Percentiles rank a stretch among this genome's conserved stretches.
Conservation (phyloP, 331 rosid genomes). For the Pyrus hybrid region DNA sequence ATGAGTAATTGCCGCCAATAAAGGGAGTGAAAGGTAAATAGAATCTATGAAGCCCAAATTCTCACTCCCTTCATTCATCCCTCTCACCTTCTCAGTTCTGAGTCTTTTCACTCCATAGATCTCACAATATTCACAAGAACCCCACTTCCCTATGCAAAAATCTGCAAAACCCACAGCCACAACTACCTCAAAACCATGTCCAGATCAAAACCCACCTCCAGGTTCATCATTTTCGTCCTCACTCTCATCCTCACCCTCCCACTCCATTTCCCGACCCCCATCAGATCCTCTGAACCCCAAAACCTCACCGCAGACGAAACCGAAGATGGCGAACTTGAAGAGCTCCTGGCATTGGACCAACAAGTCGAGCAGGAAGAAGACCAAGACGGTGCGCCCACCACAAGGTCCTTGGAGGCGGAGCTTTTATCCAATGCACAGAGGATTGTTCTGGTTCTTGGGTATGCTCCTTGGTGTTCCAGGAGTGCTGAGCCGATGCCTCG, state of each 20-base stretch:
- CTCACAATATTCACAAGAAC: conserved; percentile 20
- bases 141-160: conserved; percentile 3
- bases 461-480: conserved; percentile 94
- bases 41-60: neutral
- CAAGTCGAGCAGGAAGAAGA: conserved; percentile 38
- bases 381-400: conserved; percentile 10
- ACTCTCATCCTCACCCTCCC: conserved; percentile 45
- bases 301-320: conserved; percentile 13
- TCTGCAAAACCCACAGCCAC: neutral
- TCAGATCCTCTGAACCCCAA: conserved; percentile 29
- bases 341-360: conserved; percentile 66
- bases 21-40: neutral
- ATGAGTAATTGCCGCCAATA: no score
- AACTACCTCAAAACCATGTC: conserved; percentile 26
- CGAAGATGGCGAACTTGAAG: conserved; percentile 54
- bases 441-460: conserved; percentile 76
- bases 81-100: neutral
- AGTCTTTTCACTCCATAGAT: conserved; percentile 18
- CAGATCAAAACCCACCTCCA: conserved; percentile 37
- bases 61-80: neutral
- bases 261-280: conserved; percentile 16
- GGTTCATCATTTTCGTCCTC: conserved; percentile 21
- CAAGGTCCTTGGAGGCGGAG: conserved; percentile 63
- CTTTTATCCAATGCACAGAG: conserved; percentile 75
- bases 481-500: conserved; percentile 97